Evolutionary conservation across 768 basidiomycete species (phyloP), one percentile per base, ranked within the genome.

Genomic region (Agrocybe pediades): DNA sequence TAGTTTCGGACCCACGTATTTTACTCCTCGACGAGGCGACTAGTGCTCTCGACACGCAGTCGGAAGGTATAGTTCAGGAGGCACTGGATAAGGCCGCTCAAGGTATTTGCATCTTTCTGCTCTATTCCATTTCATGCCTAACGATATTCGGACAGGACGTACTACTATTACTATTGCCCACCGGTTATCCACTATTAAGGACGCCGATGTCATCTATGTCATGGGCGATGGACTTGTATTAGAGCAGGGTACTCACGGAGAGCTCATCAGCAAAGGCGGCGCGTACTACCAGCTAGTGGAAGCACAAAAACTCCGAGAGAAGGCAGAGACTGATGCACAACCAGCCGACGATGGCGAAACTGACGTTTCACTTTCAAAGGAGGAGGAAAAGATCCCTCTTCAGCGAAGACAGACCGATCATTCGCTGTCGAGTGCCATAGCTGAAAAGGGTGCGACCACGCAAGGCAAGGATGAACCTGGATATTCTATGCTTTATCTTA

Each of bases 21-120:
- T 75, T 96, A 42, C 83, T 97, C 41, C 74, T 97, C 53, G 95
- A 97, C 68, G 95, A 98, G 67, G 95, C 92, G 65, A 98, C 95
- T 13, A 88, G 86, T 40, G 91, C 95, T 9, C 74, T 96, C 48
- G 95, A 98, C 65, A 56, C 55, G 6, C 55, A 56, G 17, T 51
- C 55, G 2, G 55, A 56, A 41, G 55, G 55, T 2, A 39, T 56
- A 30, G 55, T 56, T 2, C 55, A 56, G 19, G 49, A 56, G 15
- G 55, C 55, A 20, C 25, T 56, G 36, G 55, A 56, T 17, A 56
- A 56, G 36, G 55, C 55, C 7, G 39, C 55, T 16, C 49, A 49
- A 24, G 55, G 55, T 56, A 23, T 29, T 39, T 26, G n/a, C 3
- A 30, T 23, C 16, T 4, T 9, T 16, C 25, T 6, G 2, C 3